Evolutionary conservation across 495 filamentous ascomycete species (phyloP).

Genomic region (Neurospora tetrasperma): DNA sequence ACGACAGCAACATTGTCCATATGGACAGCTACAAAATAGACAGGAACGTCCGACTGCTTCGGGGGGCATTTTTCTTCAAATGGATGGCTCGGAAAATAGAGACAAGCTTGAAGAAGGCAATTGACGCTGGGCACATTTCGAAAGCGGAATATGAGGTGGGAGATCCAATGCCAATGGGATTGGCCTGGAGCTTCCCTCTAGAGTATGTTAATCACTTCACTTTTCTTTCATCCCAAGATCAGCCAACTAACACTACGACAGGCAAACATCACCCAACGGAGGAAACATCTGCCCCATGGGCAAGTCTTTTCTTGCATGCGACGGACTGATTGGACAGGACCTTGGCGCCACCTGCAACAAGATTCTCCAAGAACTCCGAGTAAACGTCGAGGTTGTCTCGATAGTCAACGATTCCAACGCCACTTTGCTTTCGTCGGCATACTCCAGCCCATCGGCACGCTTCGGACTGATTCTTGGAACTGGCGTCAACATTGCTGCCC

Average conservation of each 20-base stretch:
- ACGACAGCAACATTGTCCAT: slow-evolving; percentile 32
- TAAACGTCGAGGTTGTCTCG: slow-evolving; percentile 56
- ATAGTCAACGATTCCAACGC: slow-evolving; percentile 82
- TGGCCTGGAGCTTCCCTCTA: slow-evolving; percentile 85
- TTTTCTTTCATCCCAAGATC: not conserved
- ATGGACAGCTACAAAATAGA: slow-evolving; percentile 43
- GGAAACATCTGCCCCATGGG: slow-evolving; percentile 76
- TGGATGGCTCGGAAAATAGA: slow-evolving; percentile 78
- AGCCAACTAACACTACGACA: slow-evolving; percentile 22
- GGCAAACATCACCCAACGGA: slow-evolving; percentile 66
- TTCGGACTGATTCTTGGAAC: slow-evolving; percentile 49
- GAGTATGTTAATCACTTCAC: slow-evolving; percentile 42
- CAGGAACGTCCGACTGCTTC: slow-evolving; percentile 31
- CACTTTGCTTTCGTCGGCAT: slow-evolving; percentile 69
- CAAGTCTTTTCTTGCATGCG: slow-evolving; percentile 59
- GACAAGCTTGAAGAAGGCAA: slow-evolving; percentile 33
- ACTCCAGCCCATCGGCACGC: slow-evolving; percentile 53
- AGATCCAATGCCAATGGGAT: slow-evolving; percentile 46
- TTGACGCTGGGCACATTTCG: slow-evolving; percentile 17
- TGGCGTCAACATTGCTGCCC: slow-evolving; percentile 43
- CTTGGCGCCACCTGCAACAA: slow-evolving; percentile 41
- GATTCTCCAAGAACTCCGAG: slow-evolving; percentile 32
- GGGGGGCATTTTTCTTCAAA: slow-evolving; percentile 52
- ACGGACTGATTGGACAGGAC: slow-evolving; percentile 40
- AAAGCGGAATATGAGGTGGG: not conserved